Base-by-base conservation (phyloP, 1,284 basidiomycete species). In the Exobasidium cylindrosporum region DNA sequence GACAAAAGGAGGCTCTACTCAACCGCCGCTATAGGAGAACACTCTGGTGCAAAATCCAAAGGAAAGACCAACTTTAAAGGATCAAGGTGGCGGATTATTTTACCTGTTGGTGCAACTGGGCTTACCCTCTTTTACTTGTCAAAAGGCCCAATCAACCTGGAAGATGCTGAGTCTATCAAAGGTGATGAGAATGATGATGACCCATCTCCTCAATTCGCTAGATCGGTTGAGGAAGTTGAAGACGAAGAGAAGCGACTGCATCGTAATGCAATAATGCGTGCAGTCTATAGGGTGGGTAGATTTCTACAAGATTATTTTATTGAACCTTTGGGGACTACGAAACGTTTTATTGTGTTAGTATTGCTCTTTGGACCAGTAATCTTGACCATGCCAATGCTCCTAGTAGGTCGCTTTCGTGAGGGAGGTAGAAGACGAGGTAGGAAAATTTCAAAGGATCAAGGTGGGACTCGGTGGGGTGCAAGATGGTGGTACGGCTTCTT, bases 401-500 rank as follows among this genome's bases (percentile, higher is more conserved):
- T 95, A 26, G 81, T 97, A 17, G 94, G 82, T 49, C 62, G 63
- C 14, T 53, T 74, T 24, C 30, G 72, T 35, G 67, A 75, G n/a
- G 67, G 66, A 21, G 72, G 73, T 23, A 50, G 60, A 24, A 65
- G 60, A 55, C 64, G 62, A 1, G 67, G 65, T 13, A 44, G 70
- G 24, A 69, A 68, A 35, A 65, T 67, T 11, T 35, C 61, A 52
- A 70, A 64, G 43, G 57, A 64, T 30, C 61, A 67, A 43, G 64
- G 72, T 14, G 73, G 75, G 21, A 67, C 73, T 26, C 63, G 77
- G 17, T 75, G 73, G 68, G 77, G 77, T 14, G 75, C 77, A 3
- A 58, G 74, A 26, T 96, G 91, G 93, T 99, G 96, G 96, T 98
- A 97, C 80, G 85, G 85, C 21, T 86, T 93, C 64, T 83, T 99